Evolutionary conservation across 2,329 filamentous ascomycete species (phyloP).

Genomic region (Alternaria sp.): DNA sequence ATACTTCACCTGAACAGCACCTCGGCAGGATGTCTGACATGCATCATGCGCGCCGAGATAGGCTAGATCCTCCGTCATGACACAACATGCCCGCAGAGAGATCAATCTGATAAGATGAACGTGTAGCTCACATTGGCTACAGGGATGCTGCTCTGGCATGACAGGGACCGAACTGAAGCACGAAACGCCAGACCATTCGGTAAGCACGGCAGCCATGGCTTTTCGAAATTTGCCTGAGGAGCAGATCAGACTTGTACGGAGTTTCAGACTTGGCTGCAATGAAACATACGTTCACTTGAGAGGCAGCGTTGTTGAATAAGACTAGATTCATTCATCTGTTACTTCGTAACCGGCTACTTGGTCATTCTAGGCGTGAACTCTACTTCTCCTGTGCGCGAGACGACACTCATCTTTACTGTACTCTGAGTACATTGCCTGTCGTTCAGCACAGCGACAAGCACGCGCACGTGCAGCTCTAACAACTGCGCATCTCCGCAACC

Average conservation of each 20-base stretch:
- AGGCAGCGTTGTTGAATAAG: background rate
- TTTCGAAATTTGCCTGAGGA: conserved; percentile 24
- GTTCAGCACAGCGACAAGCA: background rate
- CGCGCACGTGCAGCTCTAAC: background rate
- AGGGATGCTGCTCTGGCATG: background rate
- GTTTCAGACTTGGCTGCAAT: conserved; percentile 30
- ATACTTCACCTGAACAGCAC: background rate
- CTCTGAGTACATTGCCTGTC: background rate
- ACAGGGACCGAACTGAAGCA: conserved; percentile 10
- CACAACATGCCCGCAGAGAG: background rate
- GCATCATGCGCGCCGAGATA: conserved; percentile 18
- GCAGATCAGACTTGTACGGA: conserved; percentile 16
- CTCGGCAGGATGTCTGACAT: background rate
- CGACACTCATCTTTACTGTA: background rate
- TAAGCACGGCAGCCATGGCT: conserved; percentile 3
- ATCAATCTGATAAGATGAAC: conserved; percentile 41
- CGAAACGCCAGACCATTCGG: conserved; percentile 23
- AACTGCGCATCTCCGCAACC: background rate
- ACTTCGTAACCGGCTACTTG: background rate
- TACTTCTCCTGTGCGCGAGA: background rate
- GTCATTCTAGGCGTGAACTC: background rate
- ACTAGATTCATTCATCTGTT: background rate
- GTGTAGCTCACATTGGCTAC: conserved; percentile 12
- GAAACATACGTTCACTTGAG: conserved; percentile 17
- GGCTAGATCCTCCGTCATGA: conserved; percentile 33